Evolutionary conservation across 2,329 filamentous ascomycete genomes (phyloP).

Genomic region (Claviceps digitariae): DNA sequence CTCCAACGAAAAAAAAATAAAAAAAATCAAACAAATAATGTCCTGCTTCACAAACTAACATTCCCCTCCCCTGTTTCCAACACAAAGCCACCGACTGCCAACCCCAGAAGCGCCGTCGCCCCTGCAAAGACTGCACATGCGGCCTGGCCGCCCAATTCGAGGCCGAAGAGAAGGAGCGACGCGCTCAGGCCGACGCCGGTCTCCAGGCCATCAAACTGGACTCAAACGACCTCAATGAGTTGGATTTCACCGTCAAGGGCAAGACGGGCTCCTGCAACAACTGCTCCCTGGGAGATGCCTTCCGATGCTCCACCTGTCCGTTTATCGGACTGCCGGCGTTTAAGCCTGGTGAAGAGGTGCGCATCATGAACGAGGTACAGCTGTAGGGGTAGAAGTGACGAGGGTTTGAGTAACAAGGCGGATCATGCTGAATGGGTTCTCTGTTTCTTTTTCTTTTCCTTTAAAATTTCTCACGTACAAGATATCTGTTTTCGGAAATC

Average conservation of each 20-base stretch:
- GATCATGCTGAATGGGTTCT: neutral
- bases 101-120: slow-evolving; percentile 80
- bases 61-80: neutral
- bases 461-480: neutral
- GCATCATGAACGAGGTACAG: slow-evolving; percentile 76
- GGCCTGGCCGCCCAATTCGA: slow-evolving; percentile 76
- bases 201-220: slow-evolving; percentile 59
- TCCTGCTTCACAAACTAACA: neutral
- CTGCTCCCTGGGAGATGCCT: slow-evolving; percentile 85
- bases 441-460: neutral
- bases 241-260: slow-evolving; percentile 96
- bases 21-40: too few species aligned
- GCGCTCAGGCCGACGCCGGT: slow-evolving; percentile 50
- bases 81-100: slow-evolving; percentile 63
- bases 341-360: slow-evolving; percentile 91
- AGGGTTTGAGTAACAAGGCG: neutral
- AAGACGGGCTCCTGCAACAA: slow-evolving; percentile 93
- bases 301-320: slow-evolving; percentile 59
- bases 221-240: slow-evolving; percentile 63
- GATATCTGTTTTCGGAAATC: neutral
- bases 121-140: slow-evolving; percentile 97
- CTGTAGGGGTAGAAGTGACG: slow-evolving; percentile 32
- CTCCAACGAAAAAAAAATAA: too few species aligned
- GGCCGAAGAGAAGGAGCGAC: slow-evolving; percentile 65
- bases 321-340: slow-evolving; percentile 91